Conservation (phyloP, 1,139 yeast species). For the Tardiomyces depauwii region DNA sequence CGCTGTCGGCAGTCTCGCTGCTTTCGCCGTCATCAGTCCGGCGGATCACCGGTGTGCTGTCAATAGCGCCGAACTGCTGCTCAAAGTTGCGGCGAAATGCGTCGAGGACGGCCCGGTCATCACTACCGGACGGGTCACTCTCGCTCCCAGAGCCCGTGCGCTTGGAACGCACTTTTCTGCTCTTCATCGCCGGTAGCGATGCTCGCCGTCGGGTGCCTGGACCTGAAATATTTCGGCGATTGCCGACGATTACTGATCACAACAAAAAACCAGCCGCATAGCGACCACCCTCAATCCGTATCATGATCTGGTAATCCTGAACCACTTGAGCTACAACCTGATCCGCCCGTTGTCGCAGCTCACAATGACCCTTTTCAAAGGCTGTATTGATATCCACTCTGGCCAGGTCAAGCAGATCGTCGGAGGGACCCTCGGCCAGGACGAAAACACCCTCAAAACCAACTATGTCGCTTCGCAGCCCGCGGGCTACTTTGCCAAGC, state of each 20-base stretch:
- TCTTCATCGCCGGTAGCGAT: background rate
- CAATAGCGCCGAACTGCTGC: conserved; percentile 56
- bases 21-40: conserved; percentile 4
- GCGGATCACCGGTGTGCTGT: conserved; percentile 27
- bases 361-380: conserved; percentile 79
- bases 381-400: conserved; percentile 89
- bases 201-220: background rate
- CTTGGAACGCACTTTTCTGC: background rate
- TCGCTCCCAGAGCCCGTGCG: background rate
- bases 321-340: background rate
- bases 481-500: conserved; percentile 62
- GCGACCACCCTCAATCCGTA: too few species aligned
- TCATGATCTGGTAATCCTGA: too few species aligned
- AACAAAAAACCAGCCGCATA: background rate
- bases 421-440: conserved; percentile 67
- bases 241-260: background rate
- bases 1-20: conserved; percentile 5
- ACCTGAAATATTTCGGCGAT: background rate
- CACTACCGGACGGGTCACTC: background rate
- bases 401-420: conserved; percentile 96
- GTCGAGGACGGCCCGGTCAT: conserved; percentile 10
- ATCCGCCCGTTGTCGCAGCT: background rate
- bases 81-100: conserved; percentile 43
- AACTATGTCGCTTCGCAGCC: conserved; percentile 75
- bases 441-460: conserved; percentile 37